Base-by-base conservation (phyloP, 805 yeast genomes). In the Kodamaea lidongshanica region DNA sequence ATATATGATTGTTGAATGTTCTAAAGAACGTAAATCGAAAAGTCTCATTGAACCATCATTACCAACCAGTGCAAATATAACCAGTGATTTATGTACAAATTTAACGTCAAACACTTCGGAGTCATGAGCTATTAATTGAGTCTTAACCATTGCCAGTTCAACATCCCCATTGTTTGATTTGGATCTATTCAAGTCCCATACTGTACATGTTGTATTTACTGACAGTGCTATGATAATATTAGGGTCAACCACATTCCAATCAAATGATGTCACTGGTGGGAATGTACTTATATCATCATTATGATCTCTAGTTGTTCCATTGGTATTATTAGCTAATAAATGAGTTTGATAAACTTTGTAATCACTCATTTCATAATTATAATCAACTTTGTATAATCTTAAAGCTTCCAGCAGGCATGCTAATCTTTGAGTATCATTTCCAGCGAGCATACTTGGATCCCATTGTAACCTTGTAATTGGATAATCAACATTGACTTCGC, bases 61-160 rank as follows among this genome's bases (percentile, higher is more conserved):
- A 2, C 96, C 95, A 32, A 89, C 95, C 32, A 92, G 80, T 27
- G 95, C 84, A 57, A 92, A 92, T 16, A 88, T 70, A 47, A 81
- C 71, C 25, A 80, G 74, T 19, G 83, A 74, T 11, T 78, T 77
- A 28, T 80, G 74, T 28, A 88, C 60, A 52, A 87, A 92, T 39
- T 82, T 74, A 17, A 88, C 97, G 52, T 92, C 98, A 52, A 75
- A 85, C 4, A 92, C 98, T 54, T 87, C 96, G 40, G 80, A 76
- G 52, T 92, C 98, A 56, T 92, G 98, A 0, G 98, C 97, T 41
- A 92, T 92, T 27, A 92, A 65, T 58, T 92, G 96, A 1, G 97
- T 89, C 50, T 81, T 83, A 10, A 94, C 95, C 4, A 67, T 61
- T 3, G 72, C 77, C 13, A 78, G 72, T 23, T 75, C 70, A 16